Evolutionary conservation across 2,329 filamentous ascomycete genomes (phyloP).

Genomic region (Bipolaris cookei): DNA sequence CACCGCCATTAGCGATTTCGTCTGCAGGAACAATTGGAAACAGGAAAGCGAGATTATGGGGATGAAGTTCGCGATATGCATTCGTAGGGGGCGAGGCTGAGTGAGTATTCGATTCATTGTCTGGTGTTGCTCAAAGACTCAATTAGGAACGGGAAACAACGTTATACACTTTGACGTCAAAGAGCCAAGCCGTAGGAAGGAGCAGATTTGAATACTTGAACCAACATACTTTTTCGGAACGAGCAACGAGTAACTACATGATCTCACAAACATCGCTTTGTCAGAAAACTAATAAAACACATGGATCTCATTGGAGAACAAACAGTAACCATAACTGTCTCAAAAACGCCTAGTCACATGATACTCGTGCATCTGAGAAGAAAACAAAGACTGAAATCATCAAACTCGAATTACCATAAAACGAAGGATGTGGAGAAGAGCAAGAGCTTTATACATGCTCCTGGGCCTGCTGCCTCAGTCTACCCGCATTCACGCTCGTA

Average conservation of each 20-base stretch:
- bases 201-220: not conserved
- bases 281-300: not conserved
- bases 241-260: not conserved
- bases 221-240: not conserved
- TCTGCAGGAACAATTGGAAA: not conserved
- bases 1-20: not conserved
- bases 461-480: not conserved
- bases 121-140: not conserved
- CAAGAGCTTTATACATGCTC: not conserved
- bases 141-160: no score
- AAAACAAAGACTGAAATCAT: not conserved
- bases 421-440: not conserved
- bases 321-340: not conserved
- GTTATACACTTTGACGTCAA: not conserved
- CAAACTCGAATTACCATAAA: not conserved
- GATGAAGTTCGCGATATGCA: no score
- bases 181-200: not conserved
- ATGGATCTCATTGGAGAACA: not conserved
- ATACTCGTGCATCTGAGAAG: not conserved
- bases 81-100: no score
- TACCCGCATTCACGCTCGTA: conserved; percentile 16
- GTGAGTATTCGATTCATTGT: not conserved
- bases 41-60: not conserved
- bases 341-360: not conserved
- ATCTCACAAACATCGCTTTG: not conserved